phyloP scores from a whole-genome alignment of 768 basidiomycete genomes.

The Arthromyces matolae region DNA sequence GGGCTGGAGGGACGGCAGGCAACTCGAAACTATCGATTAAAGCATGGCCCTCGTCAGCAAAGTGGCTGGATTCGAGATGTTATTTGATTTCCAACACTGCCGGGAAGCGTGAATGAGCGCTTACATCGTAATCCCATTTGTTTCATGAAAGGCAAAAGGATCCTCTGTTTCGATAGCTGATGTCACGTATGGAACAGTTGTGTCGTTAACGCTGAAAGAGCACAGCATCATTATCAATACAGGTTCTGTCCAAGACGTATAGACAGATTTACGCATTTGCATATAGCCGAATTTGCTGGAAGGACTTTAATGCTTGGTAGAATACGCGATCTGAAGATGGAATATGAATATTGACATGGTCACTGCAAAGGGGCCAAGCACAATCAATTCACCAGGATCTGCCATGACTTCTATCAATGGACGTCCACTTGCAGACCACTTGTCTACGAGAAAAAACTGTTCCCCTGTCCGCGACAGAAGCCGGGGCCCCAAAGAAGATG shows the following conservation, averaged over 20 bases:
- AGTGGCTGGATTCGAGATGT: conserved; percentile 37
- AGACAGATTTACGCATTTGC: conserved; percentile 64
- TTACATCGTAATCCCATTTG: conserved; percentile 62
- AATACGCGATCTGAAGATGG: conserved; percentile 61
- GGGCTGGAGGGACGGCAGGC: conserved; percentile 40
- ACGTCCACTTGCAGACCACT: conserved; percentile 64
- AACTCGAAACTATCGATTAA: conserved; percentile 52
- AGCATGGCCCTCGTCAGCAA: conserved; percentile 52
- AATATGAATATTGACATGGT: neutral
- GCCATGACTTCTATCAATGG: conserved; percentile 75
- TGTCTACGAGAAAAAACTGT: conserved; percentile 72
- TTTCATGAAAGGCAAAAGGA: conserved; percentile 53
- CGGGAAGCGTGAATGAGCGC: conserved; percentile 14
- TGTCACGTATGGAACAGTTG: conserved; percentile 80
- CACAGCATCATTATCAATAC: neutral
- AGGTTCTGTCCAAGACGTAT: neutral
- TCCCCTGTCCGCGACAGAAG: conserved; percentile 78
- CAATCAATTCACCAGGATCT: conserved; percentile 68
- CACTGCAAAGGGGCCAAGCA: neutral
- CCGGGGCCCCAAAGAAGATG: conserved; percentile 57
- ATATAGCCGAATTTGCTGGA: conserved; percentile 70
- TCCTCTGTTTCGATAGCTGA: conserved; percentile 69
- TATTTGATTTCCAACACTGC: neutral
- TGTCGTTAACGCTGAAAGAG: conserved; percentile 58
- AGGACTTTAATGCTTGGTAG: conserved; percentile 64